A percentile compares a stretch with the other conserved stretches of the same genome.
Evolutionary conservation across 2,329 filamentous ascomycete genomes (phyloP).

Genomic region (Aureobasidium sp.): DNA sequence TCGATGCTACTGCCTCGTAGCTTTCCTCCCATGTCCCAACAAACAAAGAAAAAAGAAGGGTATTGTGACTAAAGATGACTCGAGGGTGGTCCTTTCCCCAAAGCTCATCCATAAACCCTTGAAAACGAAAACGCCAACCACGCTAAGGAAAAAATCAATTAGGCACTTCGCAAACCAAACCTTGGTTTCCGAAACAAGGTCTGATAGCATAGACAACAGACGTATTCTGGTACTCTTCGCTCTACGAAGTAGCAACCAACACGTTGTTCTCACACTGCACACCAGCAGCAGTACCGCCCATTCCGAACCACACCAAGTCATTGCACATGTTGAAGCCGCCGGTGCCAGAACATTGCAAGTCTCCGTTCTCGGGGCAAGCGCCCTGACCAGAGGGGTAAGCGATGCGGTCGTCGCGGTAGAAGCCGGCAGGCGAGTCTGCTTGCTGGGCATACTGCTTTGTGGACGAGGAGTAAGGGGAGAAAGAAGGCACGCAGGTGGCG

Average conservation of each 20-base stretch:
- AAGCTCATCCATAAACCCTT: neutral
- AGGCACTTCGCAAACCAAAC: neutral
- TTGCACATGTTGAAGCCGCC: conserved; percentile 29
- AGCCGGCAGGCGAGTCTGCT: conserved; percentile 22
- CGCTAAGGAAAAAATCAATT: neutral
- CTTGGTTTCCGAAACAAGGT: neutral
- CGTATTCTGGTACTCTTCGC: neutral
- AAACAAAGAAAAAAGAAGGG: neutral
- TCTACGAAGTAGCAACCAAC: conserved; percentile 20
- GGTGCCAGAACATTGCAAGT: conserved; percentile 24
- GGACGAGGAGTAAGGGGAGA: conserved; percentile 22
- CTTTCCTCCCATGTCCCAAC: neutral
- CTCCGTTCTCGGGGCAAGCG: conserved; percentile 23
- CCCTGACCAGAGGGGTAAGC: conserved; percentile 26
- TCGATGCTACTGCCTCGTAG: neutral
- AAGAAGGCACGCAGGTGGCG: conserved; percentile 31
- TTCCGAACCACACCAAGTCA: conserved; percentile 27
- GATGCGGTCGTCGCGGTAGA: conserved; percentile 28
- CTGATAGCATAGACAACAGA: neutral
- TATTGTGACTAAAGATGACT: neutral
- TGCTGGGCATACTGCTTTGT: conserved; percentile 24
- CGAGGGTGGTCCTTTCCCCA: neutral
- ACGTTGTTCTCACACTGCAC: conserved; percentile 23
- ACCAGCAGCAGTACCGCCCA: conserved; percentile 27
- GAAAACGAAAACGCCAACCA: neutral